A percentile compares a stretch with the other conserved stretches of the same genome.
These are phyloP conservation scores for Zanthoxylum bungeanum DNA, from an alignment of 345 rosid genomes.

Conservation along the genomic window DNA sequence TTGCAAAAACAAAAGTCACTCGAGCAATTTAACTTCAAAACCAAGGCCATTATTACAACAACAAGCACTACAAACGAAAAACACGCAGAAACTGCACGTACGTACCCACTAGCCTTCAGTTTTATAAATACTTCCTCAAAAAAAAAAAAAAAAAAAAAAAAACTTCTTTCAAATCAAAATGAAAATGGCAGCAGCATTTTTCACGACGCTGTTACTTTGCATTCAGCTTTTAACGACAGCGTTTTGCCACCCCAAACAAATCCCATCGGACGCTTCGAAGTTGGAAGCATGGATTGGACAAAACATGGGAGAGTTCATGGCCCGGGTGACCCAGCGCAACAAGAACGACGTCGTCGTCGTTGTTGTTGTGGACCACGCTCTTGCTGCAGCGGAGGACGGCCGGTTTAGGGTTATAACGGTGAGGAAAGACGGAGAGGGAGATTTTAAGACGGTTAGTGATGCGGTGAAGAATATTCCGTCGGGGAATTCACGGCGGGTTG, in stretches of 20 bases:
- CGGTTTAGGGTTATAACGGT: slow-evolving; percentile 13
- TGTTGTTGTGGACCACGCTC: background rate
- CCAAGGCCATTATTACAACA: background rate
- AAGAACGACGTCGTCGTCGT: background rate
- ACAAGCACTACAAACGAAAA: background rate
- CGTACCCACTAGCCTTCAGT: background rate
- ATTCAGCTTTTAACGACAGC: background rate
- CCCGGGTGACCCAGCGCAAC: background rate
- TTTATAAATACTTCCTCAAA: background rate
- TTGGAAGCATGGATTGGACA: slow-evolving; percentile 15
- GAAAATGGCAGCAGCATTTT: background rate
- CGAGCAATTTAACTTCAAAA: background rate
- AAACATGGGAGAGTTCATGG: slow-evolving; percentile 7
- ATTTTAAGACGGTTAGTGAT: slow-evolving; percentile 19
- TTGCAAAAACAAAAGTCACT: background rate
- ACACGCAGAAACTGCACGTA: background rate
- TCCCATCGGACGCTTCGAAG: slow-evolving; percentile 17
- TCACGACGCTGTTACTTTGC: background rate
- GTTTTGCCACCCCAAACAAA: background rate
- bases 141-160: no score
- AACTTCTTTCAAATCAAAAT: no score
- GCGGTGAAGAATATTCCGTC: slow-evolving; percentile 17
- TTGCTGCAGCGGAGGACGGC: slow-evolving; percentile 12
- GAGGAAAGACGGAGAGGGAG: slow-evolving; percentile 5
- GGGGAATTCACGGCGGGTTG: background rate